A percentile compares a stretch with the other conserved stretches of the same genome.
phyloP scores from a whole-genome alignment of 805 yeast genomes.

The Cyberlindnera nakhonratchasimensis region DNA sequence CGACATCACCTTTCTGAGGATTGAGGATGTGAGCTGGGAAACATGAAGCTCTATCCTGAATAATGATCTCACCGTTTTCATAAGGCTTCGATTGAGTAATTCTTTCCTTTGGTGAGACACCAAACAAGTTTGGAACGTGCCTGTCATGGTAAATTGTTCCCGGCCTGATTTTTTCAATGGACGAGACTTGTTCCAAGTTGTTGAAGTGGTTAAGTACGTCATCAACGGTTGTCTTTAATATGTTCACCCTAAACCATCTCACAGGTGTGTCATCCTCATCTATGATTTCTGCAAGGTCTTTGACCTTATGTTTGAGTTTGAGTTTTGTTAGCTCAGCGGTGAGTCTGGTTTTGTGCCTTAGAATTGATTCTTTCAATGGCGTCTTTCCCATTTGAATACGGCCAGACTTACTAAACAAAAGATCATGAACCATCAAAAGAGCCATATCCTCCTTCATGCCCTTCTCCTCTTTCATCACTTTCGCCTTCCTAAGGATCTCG shows the following conservation, averaged over 20 bases:
- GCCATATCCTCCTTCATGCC: conserved; percentile 53
- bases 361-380: conserved; percentile 75
- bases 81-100: conserved; percentile 69
- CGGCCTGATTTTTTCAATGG: conserved; percentile 41
- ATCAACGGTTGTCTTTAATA: conserved; percentile 43
- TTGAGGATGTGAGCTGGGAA: conserved; percentile 85
- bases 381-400: conserved; percentile 88
- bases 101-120: conserved; percentile 73
- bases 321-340: conserved; percentile 78
- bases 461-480: conserved; percentile 53
- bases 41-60: conserved; percentile 96
- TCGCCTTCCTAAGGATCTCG: conserved; percentile 62
- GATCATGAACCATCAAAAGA: conserved; percentile 73
- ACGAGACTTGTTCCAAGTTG: conserved; percentile 42
- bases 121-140: conserved; percentile 72
- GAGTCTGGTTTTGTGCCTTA: conserved; percentile 75
- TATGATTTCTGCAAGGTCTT: conserved; percentile 48
- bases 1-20: conserved; percentile 54
- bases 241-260: conserved; percentile 77
- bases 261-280: conserved; percentile 67
- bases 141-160: conserved; percentile 72
- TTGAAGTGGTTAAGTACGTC: conserved; percentile 34
- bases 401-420: conserved; percentile 69
- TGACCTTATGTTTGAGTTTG: conserved; percentile 68
- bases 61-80: conserved; percentile 71